A percentile compares a stretch with the other conserved stretches of the same genome.
These are phyloP conservation scores for Prunus yedoensis DNA, from an alignment of 331 rosid species.

Conservation along the genomic window DNA sequence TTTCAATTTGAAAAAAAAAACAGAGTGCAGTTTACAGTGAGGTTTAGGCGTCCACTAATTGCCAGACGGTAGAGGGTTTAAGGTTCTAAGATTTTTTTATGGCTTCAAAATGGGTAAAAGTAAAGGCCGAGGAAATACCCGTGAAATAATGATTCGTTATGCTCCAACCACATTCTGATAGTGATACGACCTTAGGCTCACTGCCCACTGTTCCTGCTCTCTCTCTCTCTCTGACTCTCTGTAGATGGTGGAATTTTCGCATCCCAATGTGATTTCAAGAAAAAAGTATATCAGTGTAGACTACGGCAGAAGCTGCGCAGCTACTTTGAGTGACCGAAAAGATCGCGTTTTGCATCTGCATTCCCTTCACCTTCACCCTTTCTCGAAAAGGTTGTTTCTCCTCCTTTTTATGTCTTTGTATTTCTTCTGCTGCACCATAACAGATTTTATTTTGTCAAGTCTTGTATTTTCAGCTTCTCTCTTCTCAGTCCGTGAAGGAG, in stretches of 20 bases:
- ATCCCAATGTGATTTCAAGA: conserved; percentile 50
- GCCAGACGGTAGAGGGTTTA: neutral
- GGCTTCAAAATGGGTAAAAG: neutral
- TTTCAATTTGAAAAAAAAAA: neutral
- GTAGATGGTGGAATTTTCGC: conserved; percentile 65
- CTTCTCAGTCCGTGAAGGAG: conserved; percentile 3
- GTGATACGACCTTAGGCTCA: conserved; percentile 67
- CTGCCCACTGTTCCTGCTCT: conserved; percentile 42
- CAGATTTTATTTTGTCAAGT: neutral
- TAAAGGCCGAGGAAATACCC: neutral
- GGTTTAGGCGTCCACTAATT: neutral
- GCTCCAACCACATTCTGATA: conserved; percentile 45
- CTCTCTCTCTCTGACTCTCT: conserved; percentile 21
- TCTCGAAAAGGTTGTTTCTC: conserved; percentile 2
- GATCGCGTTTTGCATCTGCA: conserved; percentile 29
- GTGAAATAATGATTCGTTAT: conserved; percentile 34
- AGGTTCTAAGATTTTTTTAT: neutral
- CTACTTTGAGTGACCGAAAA: conserved; percentile 50
- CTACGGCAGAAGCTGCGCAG: conserved; percentile 36
- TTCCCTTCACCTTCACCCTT: conserved; percentile 12
- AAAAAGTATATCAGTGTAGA: conserved; percentile 29
- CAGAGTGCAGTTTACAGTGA: neutral
- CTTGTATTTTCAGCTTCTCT: neutral
- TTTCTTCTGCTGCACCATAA: conserved; percentile 1
- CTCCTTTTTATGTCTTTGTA: conserved; percentile 13